Evolutionary conservation across 495 filamentous ascomycete species (phyloP), one percentile per base, ranked within the genome.

Genomic region (Elasticomyces elasticus): DNA sequence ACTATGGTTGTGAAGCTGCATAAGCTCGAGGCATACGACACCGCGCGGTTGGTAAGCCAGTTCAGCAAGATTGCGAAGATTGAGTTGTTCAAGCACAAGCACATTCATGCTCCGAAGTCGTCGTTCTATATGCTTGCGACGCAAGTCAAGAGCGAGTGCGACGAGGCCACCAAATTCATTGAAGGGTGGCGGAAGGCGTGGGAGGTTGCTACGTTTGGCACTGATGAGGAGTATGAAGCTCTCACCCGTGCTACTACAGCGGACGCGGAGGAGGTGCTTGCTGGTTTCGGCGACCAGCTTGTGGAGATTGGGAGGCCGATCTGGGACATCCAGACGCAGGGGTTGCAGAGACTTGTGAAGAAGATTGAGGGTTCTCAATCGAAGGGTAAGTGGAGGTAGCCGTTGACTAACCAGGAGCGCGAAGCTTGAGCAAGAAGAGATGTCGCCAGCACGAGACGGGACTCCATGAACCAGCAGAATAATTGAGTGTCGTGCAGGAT

Each of bases 121-220:
- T 79, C 76, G 0, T 82, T 80, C 59, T 82, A 82, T 58, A 55
- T 82, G 58, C 55, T 83, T 30, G 77, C 77, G 0, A 73, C 62
- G 19, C 60, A 75, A 20, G 65, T 83, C 15, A 62, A 67, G 38
- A 63, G 15, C 28, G 9, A 22, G 9, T 41, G 52, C 48, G 17
- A 57, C 12, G 64, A 65, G 5, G 78, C 74, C 0, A 19, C 55
- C 5, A 35, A 48, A 0, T 71, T 72, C 1, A 58, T 82, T 6
- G 40, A 55, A 10, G 45, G 31, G 17, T 76, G 74, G 71, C 76
- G 73, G 52, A 48, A 38, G 19, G 24, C 44, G 6, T 82, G 78
- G 78, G 65, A 60, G 26, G 17, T 55, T 20, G 69, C 72, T 17
- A 45, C 35, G 35, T 13, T 40, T 3, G 35, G 35, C 13, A n/a